Evolutionary conservation across 108 stramenopile genomes (phyloP).

Genomic region (Poteriospumella lacustris): DNA sequence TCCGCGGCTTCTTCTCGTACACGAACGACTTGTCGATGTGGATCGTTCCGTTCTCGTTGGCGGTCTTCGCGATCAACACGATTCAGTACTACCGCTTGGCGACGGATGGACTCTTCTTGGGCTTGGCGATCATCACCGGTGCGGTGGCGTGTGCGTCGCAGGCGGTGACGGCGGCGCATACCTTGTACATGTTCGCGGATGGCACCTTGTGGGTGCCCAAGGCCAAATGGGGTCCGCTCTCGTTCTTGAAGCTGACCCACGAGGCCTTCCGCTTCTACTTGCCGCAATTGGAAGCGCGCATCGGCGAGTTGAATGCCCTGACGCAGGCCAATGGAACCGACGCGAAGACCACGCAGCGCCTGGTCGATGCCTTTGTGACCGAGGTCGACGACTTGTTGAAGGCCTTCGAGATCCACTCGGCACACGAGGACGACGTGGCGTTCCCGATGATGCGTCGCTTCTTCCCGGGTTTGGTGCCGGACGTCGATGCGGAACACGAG

Average conservation of each 20-base stretch:
- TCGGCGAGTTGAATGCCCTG: background rate
- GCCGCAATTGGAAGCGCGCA: background rate
- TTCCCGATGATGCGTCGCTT: constrained; percentile 13
- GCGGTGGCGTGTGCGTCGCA: background rate
- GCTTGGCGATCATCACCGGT: background rate
- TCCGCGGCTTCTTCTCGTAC: background rate
- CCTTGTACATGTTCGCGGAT: background rate
- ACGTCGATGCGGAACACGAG: background rate
- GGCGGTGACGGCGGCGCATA: background rate
- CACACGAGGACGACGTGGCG: background rate
- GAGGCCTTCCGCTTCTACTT: constrained; percentile 10
- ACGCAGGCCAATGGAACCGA: background rate
- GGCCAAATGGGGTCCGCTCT: constrained; percentile 12
- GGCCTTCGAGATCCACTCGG: background rate
- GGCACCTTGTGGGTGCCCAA: background rate
- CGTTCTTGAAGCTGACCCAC: constrained; percentile 17
- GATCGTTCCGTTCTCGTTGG: constrained; percentile 4
- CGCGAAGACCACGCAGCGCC: background rate
- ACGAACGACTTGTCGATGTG: constrained; percentile 16
- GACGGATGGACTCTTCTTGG: background rate
- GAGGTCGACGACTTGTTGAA: background rate
- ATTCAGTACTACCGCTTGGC: background rate
- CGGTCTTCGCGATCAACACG: constrained; percentile 2
- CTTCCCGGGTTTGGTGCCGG: background rate
- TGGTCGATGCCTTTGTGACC: background rate